Conservation (phyloP, 768 basidiomycete genomes). For the Serendipita sp. region DNA sequence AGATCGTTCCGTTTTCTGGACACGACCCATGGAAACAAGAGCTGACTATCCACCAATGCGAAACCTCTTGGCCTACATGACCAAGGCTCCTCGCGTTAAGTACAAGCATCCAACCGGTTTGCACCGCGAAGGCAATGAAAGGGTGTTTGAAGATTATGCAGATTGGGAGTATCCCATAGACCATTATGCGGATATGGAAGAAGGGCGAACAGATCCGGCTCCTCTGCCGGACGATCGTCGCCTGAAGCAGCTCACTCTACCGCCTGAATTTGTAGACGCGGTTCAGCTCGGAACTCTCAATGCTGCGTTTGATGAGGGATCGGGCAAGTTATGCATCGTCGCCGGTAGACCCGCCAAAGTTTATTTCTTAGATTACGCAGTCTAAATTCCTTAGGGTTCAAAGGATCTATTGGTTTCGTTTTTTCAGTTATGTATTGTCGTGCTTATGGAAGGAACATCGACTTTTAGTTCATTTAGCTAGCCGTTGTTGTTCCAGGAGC, state of each 20-base stretch:
- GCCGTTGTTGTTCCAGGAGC: background rate
- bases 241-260: background rate
- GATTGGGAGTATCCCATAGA: background rate
- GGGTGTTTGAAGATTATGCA: background rate
- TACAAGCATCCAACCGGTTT: background rate
- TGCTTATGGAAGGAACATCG: too few species aligned
- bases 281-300: background rate
- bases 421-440: too few species aligned
- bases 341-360: background rate
- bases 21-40: background rate
- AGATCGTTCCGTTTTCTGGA: constrained; percentile 1
- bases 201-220: background rate
- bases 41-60: constrained; percentile 2
- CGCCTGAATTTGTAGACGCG: background rate
- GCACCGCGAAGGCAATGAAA: background rate
- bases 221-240: background rate
- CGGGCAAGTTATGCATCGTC: background rate
- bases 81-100: background rate
- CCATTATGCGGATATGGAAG: too few species aligned
- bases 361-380: background rate
- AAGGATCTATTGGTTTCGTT: too few species aligned
- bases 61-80: background rate
- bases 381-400: background rate
- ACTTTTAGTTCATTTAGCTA: too few species aligned
- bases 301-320: background rate